Evolutionary conservation across 495 filamentous ascomycete species (phyloP).

Genomic region (Penicillium arizonense): DNA sequence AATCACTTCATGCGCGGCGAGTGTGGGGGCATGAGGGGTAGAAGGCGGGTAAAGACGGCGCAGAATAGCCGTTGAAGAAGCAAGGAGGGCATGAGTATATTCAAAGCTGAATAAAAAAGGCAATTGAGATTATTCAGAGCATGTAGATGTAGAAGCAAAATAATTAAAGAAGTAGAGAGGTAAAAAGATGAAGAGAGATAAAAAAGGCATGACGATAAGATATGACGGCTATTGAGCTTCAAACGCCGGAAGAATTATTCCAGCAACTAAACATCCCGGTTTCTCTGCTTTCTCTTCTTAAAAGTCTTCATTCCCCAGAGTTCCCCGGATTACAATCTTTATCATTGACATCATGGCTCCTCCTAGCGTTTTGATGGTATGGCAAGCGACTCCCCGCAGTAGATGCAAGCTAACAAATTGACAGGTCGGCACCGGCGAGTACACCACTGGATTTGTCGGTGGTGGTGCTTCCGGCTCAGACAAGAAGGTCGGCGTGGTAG

Average conservation of each 20-base stretch:
- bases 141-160: too few relatives aligned
- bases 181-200: background rate
- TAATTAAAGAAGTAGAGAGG: too few relatives aligned
- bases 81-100: background rate
- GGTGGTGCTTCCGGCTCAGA: constrained; percentile 75
- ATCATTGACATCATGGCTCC: constrained; percentile 58
- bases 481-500: constrained; percentile 93
- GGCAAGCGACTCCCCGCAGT: constrained; percentile 7
- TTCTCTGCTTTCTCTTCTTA: constrained; percentile 11
- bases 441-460: constrained; percentile 89
- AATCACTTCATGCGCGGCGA: constrained; percentile 9
- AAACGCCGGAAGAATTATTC: constrained; percentile 32
- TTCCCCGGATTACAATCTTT: background rate
- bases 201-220: constrained; percentile 10
- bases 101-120: background rate
- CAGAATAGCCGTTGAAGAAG: background rate
- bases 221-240: constrained; percentile 32
- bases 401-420: constrained; percentile 11
- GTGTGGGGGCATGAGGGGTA: constrained; percentile 22
- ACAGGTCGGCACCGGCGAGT: constrained; percentile 87
- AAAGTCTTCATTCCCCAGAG: constrained; percentile 6
- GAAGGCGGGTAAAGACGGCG: background rate
- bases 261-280: constrained; percentile 10
- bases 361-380: constrained; percentile 84
- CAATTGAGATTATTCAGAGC: background rate